Evolutionary conservation across 2,329 filamentous ascomycete genomes (phyloP).

Genomic region (Lizonia empirigonia): DNA sequence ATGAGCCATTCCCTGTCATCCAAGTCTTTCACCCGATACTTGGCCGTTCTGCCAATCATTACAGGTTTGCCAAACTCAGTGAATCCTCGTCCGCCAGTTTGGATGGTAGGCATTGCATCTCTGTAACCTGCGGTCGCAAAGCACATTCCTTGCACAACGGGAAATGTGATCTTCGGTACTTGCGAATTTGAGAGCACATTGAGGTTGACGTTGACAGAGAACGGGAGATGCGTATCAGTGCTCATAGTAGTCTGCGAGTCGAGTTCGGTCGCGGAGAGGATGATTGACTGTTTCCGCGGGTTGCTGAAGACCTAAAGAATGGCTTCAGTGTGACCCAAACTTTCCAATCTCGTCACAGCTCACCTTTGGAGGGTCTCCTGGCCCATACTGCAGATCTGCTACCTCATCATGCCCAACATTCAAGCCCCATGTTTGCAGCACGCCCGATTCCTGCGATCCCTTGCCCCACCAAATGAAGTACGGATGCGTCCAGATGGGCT

Average conservation of each 20-base stretch:
- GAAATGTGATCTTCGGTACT: slow-evolving; percentile 71
- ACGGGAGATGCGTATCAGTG: slow-evolving; percentile 59
- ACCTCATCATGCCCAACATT: slow-evolving; percentile 74
- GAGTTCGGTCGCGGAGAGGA: slow-evolving; percentile 79
- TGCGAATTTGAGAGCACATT: slow-evolving; percentile 56
- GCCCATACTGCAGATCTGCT: slow-evolving; percentile 69
- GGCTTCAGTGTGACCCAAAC: not conserved
- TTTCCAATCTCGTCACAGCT: not conserved
- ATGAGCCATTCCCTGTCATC: slow-evolving; percentile 74
- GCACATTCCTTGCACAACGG: slow-evolving; percentile 86
- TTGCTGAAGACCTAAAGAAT: slow-evolving; percentile 69
- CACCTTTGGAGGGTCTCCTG: slow-evolving; percentile 44
- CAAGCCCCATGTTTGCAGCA: slow-evolving; percentile 71
- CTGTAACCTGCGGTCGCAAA: slow-evolving; percentile 81
- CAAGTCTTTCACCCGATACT: slow-evolving; percentile 75
- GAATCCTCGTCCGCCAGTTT: slow-evolving; percentile 74
- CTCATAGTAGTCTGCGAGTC: slow-evolving; percentile 62
- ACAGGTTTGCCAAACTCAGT: slow-evolving; percentile 63
- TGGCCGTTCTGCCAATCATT: slow-evolving; percentile 69
- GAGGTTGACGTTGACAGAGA: slow-evolving; percentile 72
- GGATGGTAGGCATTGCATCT: slow-evolving; percentile 71
- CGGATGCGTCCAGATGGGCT: slow-evolving; percentile 73
- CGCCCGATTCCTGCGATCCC: slow-evolving; percentile 55
- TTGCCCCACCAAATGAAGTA: slow-evolving; percentile 55
- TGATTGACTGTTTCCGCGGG: slow-evolving; percentile 80